Evolutionary conservation across 805 yeast genomes (phyloP), one percentile per base, ranked within the genome.

Genomic region (Candida montana): DNA sequence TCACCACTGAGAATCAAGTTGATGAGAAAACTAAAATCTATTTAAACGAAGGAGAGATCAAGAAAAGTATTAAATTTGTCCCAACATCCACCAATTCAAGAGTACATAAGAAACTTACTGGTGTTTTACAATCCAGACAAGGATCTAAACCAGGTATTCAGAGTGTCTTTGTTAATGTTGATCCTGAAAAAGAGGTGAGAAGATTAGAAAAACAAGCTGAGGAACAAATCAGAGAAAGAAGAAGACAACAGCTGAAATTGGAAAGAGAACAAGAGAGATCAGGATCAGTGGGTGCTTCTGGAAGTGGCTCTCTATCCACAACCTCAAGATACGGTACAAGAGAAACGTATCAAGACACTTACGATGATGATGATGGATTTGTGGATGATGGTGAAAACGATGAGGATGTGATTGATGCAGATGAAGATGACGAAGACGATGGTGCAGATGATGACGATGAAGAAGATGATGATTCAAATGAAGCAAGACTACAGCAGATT

Each of bases 11-110:
- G 15, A 40, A 40, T 9, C 8, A 35, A 10, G 40, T 33, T 2
- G 18, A 30, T 10, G 33, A 44, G 7, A 31, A 16, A 4, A 38
- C 56, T 0, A 24, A 31, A 4, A 18, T 53, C 3, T 48, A 45
- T 31, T 28, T 54, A 23, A 43, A 84, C 17, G 79, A 84, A 38
- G 72, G 81, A n/a, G 64, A 77, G 18, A 66, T 93, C 41, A 72
- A 69, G 35, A 79, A 83, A 53, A 62, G 79, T 2, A 73, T 87
- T 54, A 83, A 82, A 59, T 77, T 93, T 42, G 77, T 89, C 39
- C 99, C 99, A 15, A 80, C 96, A 0, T 88, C 97, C 0, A 87
- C 95, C n/a, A 73, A 76, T 34, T 87, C 97, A 2, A 75, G 76
- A 39, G 83, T 95, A 3, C 98, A 91, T 61, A 73, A 77, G 52